Base-by-base conservation (phyloP, 2,329 filamentous ascomycete genomes). In the Madurella fahalii region DNA sequence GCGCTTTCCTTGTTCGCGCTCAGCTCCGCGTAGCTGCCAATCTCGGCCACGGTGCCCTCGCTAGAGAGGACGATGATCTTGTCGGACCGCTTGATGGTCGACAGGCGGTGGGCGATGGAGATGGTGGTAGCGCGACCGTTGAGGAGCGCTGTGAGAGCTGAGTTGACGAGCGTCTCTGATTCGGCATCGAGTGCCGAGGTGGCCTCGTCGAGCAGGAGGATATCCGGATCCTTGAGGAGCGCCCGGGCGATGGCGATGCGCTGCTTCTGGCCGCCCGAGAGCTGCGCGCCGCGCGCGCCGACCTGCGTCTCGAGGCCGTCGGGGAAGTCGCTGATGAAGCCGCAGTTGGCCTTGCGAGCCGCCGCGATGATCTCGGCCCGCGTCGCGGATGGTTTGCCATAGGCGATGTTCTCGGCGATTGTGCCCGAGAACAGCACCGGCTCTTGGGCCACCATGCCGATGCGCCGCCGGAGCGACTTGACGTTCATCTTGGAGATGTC, bases 261-360 rank as follows among this genome's bases (percentile, higher is more conserved):
- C 71, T 99, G 94, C 74, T 97, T 97, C 72, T 99, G 94, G 0
- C 94, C 94, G 49, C 94, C 94, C 9, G 91, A 96, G 0, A 99
- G 80, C 71, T 97, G 93, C 1, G 93, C 92, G 34, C 94, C 94
- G 61, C 94, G 83, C 15, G 93, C 88, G 51, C 95, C 95, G 31
- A 96, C 94, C 60, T 89, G 88, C 0, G 94, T 99, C 67, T 99
- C 93, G 7, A 99, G 81, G 4, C 94, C 94, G 54, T 97, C 91
- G 30, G 94, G 94, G 64, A 99, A 95, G 70, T 99, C 94, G 68
- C 88, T 87, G 69, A 99, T 96, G 68, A 99, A 99, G 64, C 88
- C 87, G 70, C 94, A 99, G 71, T 99, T 99, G 51, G 94, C 94
- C 69, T 93, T 88, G 58, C 89, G 82, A 4, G 94, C 94, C 8